phyloP scores from a whole-genome alignment of 2,329 filamentous ascomycete genomes.

The Juglanconis oblonga region DNA sequence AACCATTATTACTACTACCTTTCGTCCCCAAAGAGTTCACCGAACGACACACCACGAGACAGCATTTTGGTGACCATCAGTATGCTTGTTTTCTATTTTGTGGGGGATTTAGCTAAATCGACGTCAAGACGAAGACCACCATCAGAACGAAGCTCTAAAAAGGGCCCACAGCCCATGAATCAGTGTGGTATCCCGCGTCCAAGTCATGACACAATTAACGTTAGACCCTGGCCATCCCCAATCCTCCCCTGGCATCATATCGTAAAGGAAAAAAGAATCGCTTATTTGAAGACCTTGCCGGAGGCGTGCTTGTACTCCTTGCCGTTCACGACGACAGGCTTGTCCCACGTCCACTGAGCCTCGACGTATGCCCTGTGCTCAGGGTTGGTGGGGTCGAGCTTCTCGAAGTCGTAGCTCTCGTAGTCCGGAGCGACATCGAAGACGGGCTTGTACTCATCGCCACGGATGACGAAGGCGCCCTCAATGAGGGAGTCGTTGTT shows the following conservation, averaged over 20 bases:
- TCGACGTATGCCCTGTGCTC: conserved; percentile 86
- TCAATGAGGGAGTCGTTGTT: conserved; percentile 87
- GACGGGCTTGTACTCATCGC: conserved; percentile 78
- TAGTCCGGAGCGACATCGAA: conserved; percentile 97
- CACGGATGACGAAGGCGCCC: conserved; percentile 93
- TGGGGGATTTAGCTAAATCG: background rate
- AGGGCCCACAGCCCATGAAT: background rate
- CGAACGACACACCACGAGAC: too few species aligned
- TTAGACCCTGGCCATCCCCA: conserved; percentile 9
- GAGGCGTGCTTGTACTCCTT: conserved; percentile 87
- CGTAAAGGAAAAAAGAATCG: conserved; percentile 19
- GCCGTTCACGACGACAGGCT: conserved; percentile 72
- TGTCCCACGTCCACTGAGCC: conserved; percentile 89
- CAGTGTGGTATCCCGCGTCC: conserved; percentile 14
- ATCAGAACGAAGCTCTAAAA: conserved; percentile 9
- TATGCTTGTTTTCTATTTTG: too few species aligned
- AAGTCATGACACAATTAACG: conserved; percentile 16
- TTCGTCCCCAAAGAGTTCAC: too few species aligned
- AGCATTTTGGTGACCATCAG: too few species aligned
- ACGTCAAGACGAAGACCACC: conserved; percentile 4
- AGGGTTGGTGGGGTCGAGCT: conserved; percentile 84
- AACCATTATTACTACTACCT: too few species aligned
- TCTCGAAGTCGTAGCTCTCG: conserved; percentile 94
- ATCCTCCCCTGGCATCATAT: conserved; percentile 18
- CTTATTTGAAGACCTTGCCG: conserved; percentile 99